Conservation (phyloP, 2,329 filamentous ascomycete genomes). For the Fusarium multiceps region DNA sequence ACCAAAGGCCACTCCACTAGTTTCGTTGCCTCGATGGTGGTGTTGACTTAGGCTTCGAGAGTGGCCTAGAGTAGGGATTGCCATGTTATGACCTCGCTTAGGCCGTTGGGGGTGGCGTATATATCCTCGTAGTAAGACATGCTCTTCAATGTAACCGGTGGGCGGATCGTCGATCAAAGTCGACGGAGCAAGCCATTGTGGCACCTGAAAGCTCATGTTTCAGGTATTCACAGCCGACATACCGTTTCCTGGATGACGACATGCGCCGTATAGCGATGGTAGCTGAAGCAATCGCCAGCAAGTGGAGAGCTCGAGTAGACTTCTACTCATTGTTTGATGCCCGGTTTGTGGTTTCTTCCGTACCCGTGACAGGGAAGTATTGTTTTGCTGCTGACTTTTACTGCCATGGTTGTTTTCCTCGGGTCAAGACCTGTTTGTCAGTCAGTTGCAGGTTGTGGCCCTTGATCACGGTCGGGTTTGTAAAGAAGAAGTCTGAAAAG, state of each 20-base stretch:
- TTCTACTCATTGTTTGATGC: background rate
- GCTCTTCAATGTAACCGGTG: conserved; percentile 21
- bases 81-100: background rate
- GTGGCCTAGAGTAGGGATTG: background rate
- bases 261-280: background rate
- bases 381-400: background rate
- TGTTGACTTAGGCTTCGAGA: background rate
- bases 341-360: background rate
- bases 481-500: background rate
- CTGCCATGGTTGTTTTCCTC: background rate
- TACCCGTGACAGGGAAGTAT: background rate
- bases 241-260: background rate
- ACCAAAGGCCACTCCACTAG: background rate
- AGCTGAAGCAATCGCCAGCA: background rate
- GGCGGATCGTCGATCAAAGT: conserved; percentile 18
- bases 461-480: background rate
- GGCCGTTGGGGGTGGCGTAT: conserved; percentile 24
- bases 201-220: conserved; percentile 1
- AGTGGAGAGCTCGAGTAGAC: background rate
- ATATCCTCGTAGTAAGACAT: background rate
- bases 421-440: background rate
- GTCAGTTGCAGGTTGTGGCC: background rate
- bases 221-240: background rate
- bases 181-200: conserved; percentile 3
- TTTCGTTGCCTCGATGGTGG: conserved; percentile 3